Base-by-base conservation (phyloP, 768 basidiomycete species). In the Chalciporus pseudorubinellus region DNA sequence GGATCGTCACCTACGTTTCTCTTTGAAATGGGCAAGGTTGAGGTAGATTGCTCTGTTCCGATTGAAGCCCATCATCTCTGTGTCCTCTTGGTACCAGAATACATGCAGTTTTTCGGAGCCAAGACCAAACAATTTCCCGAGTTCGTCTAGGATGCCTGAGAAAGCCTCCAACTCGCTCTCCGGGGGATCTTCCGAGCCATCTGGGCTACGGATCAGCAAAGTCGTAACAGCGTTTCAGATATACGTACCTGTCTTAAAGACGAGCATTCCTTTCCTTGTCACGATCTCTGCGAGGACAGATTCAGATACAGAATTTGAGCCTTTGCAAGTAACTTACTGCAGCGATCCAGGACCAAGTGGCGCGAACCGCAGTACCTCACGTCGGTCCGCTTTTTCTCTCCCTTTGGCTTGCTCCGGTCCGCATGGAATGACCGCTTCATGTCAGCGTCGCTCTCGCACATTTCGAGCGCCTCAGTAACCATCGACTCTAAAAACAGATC, bases 31-130 rank as follows among this genome's bases (percentile, higher is more conserved):
- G 12, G 55, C 51, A 18, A 58, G 40, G 29, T 55, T 55, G 10
- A 58, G 45, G 42, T 52, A 58, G 16, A 58, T 56, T 14, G 46
- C 46, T 24, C 43, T 46, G 28, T 47, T 58, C 10, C 57, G 57
- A 38, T 58, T 58, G 48, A 58, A 58, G n/a, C 57, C 57, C 57
- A 58, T 56, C 41, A 58, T 31, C 33, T 52, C 47, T 8, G 14
- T 5, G 45, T 56, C 55, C 18, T 21, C n/a, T 18, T 26, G 19
- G 9, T 56, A 44, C 43, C 22, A 56, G 24, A 58, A 56, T 46
- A 58, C 36, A 24, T 58, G 57, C 7, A 55, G 44, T 16, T 46
- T 44, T 19, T 41, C 44, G 12, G 46, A 31, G 12, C 29, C 26
- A 13, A 56, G 26, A 5, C 8, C 12, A n/a, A 56, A 58, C 19